Evolutionary conservation across 2,329 filamentous ascomycete species (phyloP).

Genomic region (Didymella arachidicola): DNA sequence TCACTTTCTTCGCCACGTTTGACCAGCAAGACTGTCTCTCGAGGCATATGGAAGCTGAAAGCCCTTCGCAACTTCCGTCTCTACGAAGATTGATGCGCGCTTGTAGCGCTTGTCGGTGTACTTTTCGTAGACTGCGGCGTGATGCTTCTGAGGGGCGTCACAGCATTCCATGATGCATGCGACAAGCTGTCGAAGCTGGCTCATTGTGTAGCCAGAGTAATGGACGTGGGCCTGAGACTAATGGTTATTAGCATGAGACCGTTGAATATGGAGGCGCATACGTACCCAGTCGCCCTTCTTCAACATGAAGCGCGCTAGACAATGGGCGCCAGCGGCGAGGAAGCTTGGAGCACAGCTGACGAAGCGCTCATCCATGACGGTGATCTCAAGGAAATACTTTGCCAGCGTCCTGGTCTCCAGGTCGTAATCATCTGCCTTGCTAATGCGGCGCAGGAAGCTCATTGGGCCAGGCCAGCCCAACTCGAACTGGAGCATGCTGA

Average conservation of each 20-base stretch:
- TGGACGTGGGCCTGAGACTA: constrained; percentile 84
- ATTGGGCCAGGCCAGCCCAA: constrained; percentile 98
- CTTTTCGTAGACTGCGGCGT: constrained; percentile 88
- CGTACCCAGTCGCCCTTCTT: constrained; percentile 93
- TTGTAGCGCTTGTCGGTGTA: constrained; percentile 90
- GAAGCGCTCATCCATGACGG: constrained; percentile 97
- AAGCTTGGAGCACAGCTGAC: constrained; percentile 91
- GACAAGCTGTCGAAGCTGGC: constrained; percentile 80
- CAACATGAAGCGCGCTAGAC: constrained; percentile 85
- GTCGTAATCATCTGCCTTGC: constrained; percentile 98
- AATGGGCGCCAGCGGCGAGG: constrained; percentile 89
- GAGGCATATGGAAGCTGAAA: constrained; percentile 59
- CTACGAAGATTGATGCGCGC: constrained; percentile 80
- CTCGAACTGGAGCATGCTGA: constrained; percentile 94
- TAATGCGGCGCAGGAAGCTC: constrained; percentile 96
- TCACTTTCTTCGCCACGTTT: constrained; percentile 52
- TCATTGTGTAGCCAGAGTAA: constrained; percentile 92
- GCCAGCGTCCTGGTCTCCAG: constrained; percentile 92
- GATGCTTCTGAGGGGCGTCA: constrained; percentile 79
- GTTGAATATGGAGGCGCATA: constrained; percentile 2
- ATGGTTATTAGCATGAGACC: constrained; percentile 46
- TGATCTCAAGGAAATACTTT: constrained; percentile 97
- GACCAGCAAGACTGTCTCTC: constrained; percentile 47
- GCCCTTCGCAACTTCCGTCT: constrained; percentile 72
- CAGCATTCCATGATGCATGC: constrained; percentile 87